Conservation (phyloP, 192 early-diverging fungal species). For the Powellomyces hirtus region DNA sequence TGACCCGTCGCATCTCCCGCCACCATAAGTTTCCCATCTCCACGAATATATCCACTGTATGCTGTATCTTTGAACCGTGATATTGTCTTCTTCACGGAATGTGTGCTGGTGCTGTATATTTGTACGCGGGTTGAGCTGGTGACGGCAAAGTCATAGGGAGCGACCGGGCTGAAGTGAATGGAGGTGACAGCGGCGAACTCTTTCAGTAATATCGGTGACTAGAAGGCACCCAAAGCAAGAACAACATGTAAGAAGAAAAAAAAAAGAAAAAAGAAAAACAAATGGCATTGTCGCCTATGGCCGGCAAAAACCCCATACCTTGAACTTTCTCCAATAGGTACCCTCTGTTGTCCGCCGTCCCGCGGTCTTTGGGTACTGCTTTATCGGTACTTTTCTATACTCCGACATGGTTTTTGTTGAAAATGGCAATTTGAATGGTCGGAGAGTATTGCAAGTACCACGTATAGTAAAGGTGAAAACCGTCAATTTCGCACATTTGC, state of each 20-base stretch:
- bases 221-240: conserved; percentile 1
- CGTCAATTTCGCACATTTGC: too few relatives aligned
- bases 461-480: too few relatives aligned
- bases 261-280: neutral
- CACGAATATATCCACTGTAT: conserved; percentile 73
- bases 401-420: conserved; percentile 29
- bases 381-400: conserved; percentile 23
- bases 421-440: too few relatives aligned
- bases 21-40: conserved; percentile 87
- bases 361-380: conserved; percentile 20
- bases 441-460: too few relatives aligned
- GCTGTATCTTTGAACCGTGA: conserved; percentile 90
- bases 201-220: conserved; percentile 86
- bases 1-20: conserved; percentile 88
- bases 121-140: conserved; percentile 89
- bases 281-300: neutral
- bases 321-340: conserved; percentile 32
- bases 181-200: conserved; percentile 82
- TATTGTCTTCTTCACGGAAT: conserved; percentile 84
- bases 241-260: neutral
- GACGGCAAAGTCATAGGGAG: conserved; percentile 87
- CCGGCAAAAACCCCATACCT: conserved; percentile 13
- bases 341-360: conserved; percentile 23
- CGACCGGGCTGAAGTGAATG: conserved; percentile 74
- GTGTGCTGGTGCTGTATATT: conserved; percentile 81